phyloP scores from a whole-genome alignment of 306 rosid species.

The Rosa persica region DNA sequence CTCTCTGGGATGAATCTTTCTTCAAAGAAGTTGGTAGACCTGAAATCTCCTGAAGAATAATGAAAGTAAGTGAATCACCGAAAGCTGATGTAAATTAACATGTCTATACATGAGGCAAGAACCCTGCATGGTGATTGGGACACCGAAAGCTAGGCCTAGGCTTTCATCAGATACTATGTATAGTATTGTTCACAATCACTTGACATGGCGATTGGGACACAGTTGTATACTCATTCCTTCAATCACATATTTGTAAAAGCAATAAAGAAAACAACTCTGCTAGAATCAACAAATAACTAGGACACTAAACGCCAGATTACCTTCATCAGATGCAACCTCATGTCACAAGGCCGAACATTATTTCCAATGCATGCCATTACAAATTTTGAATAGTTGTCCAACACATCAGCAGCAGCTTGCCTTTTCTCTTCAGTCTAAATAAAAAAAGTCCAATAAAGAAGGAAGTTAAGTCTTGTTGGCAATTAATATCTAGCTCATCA shows the following conservation, averaged over 20 bases:
- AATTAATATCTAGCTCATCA: conserved; percentile 8
- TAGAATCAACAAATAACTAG: background rate
- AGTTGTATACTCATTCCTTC: background rate
- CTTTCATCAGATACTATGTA: background rate
- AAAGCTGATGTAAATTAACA: conserved; percentile 5
- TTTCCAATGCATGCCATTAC: conserved; percentile 77
- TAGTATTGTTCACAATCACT: background rate
- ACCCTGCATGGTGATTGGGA: background rate
- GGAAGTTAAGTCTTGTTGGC: background rate
- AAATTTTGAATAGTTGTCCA: conserved; percentile 81
- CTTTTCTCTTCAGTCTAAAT: conserved; percentile 65
- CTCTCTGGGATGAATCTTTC: conserved; percentile 64
- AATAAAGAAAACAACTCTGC: background rate
- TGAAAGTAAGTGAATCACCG: conserved; percentile 11
- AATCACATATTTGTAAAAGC: background rate
- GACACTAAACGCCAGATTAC: conserved; percentile 32
- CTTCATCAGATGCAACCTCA: conserved; percentile 95
- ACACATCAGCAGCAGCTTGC: conserved; percentile 86
- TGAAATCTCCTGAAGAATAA: conserved; percentile 65
- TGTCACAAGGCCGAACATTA: conserved; percentile 70
- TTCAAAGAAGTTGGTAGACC: conserved; percentile 76
- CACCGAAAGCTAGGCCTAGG: background rate
- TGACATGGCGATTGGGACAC: background rate
- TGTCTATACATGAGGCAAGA: conserved; percentile 2
- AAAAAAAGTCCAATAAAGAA: background rate